Evolutionary conservation across 805 yeast species (phyloP), one percentile per base, ranked within the genome.

Genomic region (Millerago galiae): DNA sequence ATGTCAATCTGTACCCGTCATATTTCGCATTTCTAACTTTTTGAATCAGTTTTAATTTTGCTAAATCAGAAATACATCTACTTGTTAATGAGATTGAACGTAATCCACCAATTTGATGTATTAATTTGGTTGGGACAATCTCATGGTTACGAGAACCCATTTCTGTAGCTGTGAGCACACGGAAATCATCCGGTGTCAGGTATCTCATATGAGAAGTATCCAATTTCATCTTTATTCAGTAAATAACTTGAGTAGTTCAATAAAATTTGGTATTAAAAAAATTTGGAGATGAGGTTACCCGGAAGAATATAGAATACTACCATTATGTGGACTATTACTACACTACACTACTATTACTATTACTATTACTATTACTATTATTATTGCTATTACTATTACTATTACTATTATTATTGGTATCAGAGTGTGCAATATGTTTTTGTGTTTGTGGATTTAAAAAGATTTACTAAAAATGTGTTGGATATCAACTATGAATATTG

Each of bases 181-280:
- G 74, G 70, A 87, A 93, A 66, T 93, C 99, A 49, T 89, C 97
- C 7, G 82, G 72, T 50, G 95, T 81, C 59, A 93, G 68, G 60
- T 93, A 93, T 60, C 98, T 74, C 96, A 93, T 87, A 62, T 88
- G 95, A 8, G 93, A 71, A 0, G 95, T 85, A 53, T 93, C 97
- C 41, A 93, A 70, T 74, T 89, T 93, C 97, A 93, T 91, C 31
- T 38, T 68, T 13, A 9, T 12, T 13, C 11, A 13, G 9, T 13
- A 12, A 27, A 14, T 15, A 16, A 4, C 8, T 7, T 35, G 13
- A 9, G n/a, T n/a, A 9, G 16, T 29, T 8, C 3, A 13, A 11
- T 5, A 21, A 21, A 21, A 21, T 5, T 21, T 21, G 24, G 24
- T 21, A 21, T n/a, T 13, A 16, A 33, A 17, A 11, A 33, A 17